These are phyloP conservation scores for Aspergillus hancockii DNA, from an alignment of 495 filamentous ascomycete genomes.

Conservation along the genomic window DNA sequence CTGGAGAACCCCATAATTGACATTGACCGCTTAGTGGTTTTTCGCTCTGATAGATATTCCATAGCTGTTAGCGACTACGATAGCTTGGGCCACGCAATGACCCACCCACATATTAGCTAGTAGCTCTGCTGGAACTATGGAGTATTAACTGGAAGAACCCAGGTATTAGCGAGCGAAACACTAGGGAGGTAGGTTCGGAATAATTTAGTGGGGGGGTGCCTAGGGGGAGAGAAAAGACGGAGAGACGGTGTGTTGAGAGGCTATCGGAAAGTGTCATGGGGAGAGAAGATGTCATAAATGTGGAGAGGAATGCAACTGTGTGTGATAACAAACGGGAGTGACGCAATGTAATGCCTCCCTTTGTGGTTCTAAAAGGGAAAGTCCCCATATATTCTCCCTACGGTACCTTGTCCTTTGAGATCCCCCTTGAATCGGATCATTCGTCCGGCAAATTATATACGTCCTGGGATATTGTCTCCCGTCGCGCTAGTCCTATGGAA, in stretches of 20 bases:
- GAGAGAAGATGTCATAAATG: not conserved
- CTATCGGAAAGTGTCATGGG: not conserved
- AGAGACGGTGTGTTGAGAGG: not conserved
- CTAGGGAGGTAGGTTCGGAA: no score
- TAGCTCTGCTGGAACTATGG: not conserved
- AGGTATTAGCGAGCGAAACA: not conserved
- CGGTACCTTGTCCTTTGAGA: not conserved
- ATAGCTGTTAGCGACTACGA: not conserved
- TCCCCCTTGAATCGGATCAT: slow-evolving; percentile 9
- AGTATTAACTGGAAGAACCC: not conserved
- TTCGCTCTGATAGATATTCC: not conserved
- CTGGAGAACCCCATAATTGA: not conserved
- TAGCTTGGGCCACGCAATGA: not conserved
- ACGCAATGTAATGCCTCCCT: not conserved
- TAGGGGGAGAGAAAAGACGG: no score
- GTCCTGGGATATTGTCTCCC: not conserved
- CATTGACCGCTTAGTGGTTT: not conserved
- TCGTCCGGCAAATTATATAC: slow-evolving; percentile 6
- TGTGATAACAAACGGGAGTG: not conserved
- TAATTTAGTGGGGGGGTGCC: no score
- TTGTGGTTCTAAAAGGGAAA: not conserved
- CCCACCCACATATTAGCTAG: not conserved
- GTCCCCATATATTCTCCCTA: not conserved
- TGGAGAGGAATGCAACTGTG: not conserved
- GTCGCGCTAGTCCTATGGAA: not conserved